Evolutionary conservation across 176 grass and related monocot genomes (phyloP).

Genomic region (Microstegium vimineum): DNA sequence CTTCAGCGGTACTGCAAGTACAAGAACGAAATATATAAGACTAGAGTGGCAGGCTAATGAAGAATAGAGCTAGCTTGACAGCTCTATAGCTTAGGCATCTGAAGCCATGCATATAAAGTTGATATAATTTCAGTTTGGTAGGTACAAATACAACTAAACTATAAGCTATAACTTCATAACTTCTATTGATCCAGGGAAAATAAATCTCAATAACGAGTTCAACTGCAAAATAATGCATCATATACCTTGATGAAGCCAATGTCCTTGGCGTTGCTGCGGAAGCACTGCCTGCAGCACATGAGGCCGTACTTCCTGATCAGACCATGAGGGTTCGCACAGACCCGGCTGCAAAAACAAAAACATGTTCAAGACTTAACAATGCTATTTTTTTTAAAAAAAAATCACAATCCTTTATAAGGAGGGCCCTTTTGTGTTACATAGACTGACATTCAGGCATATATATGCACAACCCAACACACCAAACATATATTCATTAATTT

Average conservation of each 20-base stretch:
- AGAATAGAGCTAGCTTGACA: not conserved
- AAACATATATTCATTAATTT: not conserved
- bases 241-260: conserved; percentile 99
- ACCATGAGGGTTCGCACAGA: conserved; percentile 80
- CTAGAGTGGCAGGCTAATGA: not conserved
- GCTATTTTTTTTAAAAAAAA: not conserved
- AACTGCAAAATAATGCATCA: too few relatives aligned
- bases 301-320: conserved; percentile 92
- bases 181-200: not conserved
- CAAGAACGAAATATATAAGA: not conserved
- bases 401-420: not conserved
- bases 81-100: accelerated
- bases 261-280: conserved; percentile 90
- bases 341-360: conserved; percentile 46
- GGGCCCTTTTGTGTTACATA: not conserved
- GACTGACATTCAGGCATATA: too few relatives aligned
- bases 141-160: not conserved
- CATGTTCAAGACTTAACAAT: not conserved
- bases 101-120: not conserved
- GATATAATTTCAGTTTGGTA: not conserved
- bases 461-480: not conserved
- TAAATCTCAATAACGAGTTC: not conserved
- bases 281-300: conserved; percentile 98
- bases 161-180: not conserved
- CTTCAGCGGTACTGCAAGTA: conserved; percentile 51